These are phyloP conservation scores for Psilocybe tampanensis DNA, from an alignment of 768 basidiomycete species.

Conservation along the genomic window DNA sequence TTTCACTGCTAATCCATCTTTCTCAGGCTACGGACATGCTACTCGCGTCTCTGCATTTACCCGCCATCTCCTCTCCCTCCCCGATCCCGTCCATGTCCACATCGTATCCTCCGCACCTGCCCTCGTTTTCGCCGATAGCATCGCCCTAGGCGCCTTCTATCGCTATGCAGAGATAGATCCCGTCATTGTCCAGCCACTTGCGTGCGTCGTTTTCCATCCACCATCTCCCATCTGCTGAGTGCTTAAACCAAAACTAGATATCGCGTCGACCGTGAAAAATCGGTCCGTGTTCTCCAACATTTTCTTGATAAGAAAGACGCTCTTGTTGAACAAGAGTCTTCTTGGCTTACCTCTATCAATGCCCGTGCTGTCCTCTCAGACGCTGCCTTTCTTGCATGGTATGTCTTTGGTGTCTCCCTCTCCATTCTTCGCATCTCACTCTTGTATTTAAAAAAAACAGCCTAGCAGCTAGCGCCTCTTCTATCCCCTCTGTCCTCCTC, in stretches of 20 bases:
- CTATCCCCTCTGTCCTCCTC: constrained; percentile 70
- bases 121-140: constrained; percentile 68
- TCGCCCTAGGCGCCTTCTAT: constrained; percentile 64
- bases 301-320: constrained; percentile 60
- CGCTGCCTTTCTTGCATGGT: constrained; percentile 81
- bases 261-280: constrained; percentile 72
- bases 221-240: no score
- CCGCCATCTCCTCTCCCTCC: constrained; percentile 51
- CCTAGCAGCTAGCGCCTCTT: constrained; percentile 63
- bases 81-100: constrained; percentile 68
- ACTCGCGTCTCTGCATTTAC: constrained; percentile 81
- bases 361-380: constrained; percentile 73
- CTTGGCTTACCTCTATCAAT: constrained; percentile 54
- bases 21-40: constrained; percentile 78
- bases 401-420: background rate
- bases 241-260: constrained; percentile 43
- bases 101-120: constrained; percentile 55
- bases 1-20: background rate
- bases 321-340: constrained; percentile 54
- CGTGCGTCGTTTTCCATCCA: constrained; percentile 45
- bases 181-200: constrained; percentile 79
- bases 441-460: constrained; percentile 31
- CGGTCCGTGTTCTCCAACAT: constrained; percentile 58
- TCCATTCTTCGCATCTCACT: background rate
- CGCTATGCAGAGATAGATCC: constrained; percentile 77